Conservation (phyloP, 805 yeast species). For the Ogataea haglerorum region DNA sequence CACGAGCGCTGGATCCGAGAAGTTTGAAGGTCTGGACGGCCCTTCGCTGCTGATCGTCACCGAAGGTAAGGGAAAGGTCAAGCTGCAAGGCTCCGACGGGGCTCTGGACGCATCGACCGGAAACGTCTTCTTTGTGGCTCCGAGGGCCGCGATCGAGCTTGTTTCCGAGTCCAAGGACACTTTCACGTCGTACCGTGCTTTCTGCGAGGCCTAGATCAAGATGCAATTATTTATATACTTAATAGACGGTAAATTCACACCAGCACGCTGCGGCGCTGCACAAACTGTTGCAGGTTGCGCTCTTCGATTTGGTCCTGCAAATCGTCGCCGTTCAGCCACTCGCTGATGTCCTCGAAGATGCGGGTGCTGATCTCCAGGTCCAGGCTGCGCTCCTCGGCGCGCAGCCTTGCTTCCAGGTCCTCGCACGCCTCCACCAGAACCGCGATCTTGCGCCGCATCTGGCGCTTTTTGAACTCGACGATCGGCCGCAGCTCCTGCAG, state of each 20-base stretch:
- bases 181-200: conserved; percentile 87
- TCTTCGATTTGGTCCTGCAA: conserved; percentile 35
- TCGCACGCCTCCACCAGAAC: conserved; percentile 81
- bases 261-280: conserved; percentile 8
- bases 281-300: conserved; percentile 15
- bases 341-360: conserved; percentile 59
- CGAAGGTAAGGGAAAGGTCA: conserved; percentile 66
- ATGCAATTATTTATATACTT: conserved; percentile 1
- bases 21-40: conserved; percentile 64
- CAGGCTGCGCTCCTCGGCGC: conserved; percentile 55
- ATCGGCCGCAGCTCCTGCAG: conserved; percentile 60
- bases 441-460: conserved; percentile 39
- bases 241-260: conserved; percentile 1
- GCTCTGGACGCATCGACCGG: conserved; percentile 57
- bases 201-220: conserved; percentile 59
- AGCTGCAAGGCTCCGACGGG: conserved; percentile 39
- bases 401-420: conserved; percentile 53
- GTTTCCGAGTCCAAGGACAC: conserved; percentile 42
- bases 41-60: conserved; percentile 87
- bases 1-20: conserved; percentile 49
- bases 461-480: conserved; percentile 62
- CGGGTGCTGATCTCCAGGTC: conserved; percentile 54
- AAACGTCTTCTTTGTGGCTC: conserved; percentile 79
- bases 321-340: conserved; percentile 57
- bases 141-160: conserved; percentile 64